Evolutionary conservation across 2,329 filamentous ascomycete species (phyloP).

Genomic region (Thielaviopsis populi): DNA sequence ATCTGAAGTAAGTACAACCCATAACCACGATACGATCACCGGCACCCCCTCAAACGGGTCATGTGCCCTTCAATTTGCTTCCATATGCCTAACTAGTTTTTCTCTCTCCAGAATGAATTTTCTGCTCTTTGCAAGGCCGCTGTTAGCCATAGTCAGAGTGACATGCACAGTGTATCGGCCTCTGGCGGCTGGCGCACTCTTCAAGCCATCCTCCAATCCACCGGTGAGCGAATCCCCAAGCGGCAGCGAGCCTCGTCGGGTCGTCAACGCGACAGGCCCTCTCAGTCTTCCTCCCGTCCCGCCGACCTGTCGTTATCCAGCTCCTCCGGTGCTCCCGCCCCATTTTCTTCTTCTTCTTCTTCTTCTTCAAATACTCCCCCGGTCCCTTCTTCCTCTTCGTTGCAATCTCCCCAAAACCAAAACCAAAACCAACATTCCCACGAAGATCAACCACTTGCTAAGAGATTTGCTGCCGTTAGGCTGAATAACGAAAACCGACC

Average conservation of each 20-base stretch:
- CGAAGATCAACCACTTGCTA: conserved; percentile 44
- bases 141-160: conserved; percentile 61
- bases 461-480: conserved; percentile 52
- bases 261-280: conserved; percentile 3
- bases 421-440: conserved; percentile 21
- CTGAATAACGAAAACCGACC: conserved; percentile 31
- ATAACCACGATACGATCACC: background rate
- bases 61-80: background rate
- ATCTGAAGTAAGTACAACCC: conserved; percentile 49
- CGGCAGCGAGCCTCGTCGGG: conserved; percentile 29
- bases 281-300: conserved; percentile 19
- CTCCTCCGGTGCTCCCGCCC: conserved; percentile 20
- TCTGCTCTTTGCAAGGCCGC: conserved; percentile 73
- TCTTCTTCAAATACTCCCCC: background rate
- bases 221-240: conserved; percentile 90
- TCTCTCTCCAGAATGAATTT: conserved; percentile 60
- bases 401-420: conserved; percentile 8
- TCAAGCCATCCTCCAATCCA: conserved; percentile 83
- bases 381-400: background rate
- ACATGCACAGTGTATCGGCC: conserved; percentile 69
- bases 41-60: background rate
- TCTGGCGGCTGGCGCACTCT: conserved; percentile 89
- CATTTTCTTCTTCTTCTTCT: conserved; percentile 17
- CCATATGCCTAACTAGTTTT: conserved; percentile 14
- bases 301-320: conserved; percentile 20